A percentile compares a stretch with the other conserved stretches of the same genome.
Evolutionary conservation across 1,139 yeast species (phyloP).

Genomic region (Kazachstania sp.): DNA sequence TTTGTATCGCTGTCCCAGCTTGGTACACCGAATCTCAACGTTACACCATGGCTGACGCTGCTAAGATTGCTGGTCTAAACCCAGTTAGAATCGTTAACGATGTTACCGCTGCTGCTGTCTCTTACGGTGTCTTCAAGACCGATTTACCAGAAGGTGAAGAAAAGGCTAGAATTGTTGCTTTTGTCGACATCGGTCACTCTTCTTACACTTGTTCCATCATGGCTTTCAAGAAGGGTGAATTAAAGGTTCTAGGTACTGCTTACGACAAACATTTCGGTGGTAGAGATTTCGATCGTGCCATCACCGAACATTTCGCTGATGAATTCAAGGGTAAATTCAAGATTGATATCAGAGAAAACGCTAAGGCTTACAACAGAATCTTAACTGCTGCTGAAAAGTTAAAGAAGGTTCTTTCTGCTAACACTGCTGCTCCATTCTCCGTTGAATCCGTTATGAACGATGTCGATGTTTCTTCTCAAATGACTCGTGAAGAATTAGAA

Average conservation of each 20-base stretch:
- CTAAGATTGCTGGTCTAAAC: slow-evolving; percentile 91
- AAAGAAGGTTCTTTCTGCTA: slow-evolving; percentile 95
- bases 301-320: slow-evolving; percentile 89
- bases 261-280: slow-evolving; percentile 98
- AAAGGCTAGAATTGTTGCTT: slow-evolving; percentile 82
- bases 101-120: slow-evolving; percentile 97
- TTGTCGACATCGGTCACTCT: slow-evolving; percentile 95
- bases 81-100: slow-evolving; percentile 97
- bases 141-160: slow-evolving; percentile 74
- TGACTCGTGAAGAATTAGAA: slow-evolving; percentile 90
- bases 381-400: slow-evolving; percentile 84
- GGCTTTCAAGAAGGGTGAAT: slow-evolving; percentile 92
- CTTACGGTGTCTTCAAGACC: slow-evolving; percentile 96
- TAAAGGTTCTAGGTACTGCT: slow-evolving; percentile 85
- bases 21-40: slow-evolving; percentile 98
- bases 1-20: slow-evolving; percentile 89
- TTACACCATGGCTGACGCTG: slow-evolving; percentile 93
- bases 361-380: slow-evolving; percentile 93
- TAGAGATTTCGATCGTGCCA: slow-evolving; percentile 88
- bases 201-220: slow-evolving; percentile 87
- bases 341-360: slow-evolving; percentile 81
- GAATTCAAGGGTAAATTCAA: slow-evolving; percentile 87
- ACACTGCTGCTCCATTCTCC: slow-evolving; percentile 88
- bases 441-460: slow-evolving; percentile 97
- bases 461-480: slow-evolving; percentile 84